These are phyloP conservation scores for Pistacia integerrima DNA, from an alignment of 345 rosid genomes.

Conservation along the genomic window DNA sequence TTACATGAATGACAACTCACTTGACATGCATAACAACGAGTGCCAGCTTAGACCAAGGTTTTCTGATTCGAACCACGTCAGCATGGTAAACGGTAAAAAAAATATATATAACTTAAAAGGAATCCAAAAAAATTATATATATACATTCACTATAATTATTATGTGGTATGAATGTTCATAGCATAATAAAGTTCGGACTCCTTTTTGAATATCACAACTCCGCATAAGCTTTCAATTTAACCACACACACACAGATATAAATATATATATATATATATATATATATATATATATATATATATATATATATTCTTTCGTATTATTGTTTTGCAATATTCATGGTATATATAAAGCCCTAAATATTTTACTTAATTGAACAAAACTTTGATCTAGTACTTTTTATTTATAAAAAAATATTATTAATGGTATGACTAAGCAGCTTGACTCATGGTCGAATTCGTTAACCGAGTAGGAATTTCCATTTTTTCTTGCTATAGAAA, in stretches of 20 bases:
- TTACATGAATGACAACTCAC: conserved; percentile 16
- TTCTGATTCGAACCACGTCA: not conserved
- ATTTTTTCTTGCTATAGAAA: not conserved
- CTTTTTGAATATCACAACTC: no score
- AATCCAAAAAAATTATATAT: not conserved
- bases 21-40: conserved; percentile 16
- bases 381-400: not conserved
- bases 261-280: rapidly evolving
- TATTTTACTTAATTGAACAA: not conserved
- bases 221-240: no score
- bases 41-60: not conserved
- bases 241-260: no score
- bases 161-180: no score
- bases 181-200: no score
- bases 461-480: not conserved
- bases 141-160: not conserved
- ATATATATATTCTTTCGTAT: no score
- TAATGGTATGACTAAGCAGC: not conserved
- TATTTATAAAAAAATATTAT: not conserved
- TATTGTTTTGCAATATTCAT: no score
- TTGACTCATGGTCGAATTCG: not conserved
- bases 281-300: no score
- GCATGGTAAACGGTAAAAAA: not conserved
- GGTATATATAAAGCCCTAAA: not conserved
- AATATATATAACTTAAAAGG: not conserved